These are phyloP conservation scores for Kwoniella sp. DNA, from an alignment of 768 basidiomycete genomes.

Conservation along the genomic window DNA sequence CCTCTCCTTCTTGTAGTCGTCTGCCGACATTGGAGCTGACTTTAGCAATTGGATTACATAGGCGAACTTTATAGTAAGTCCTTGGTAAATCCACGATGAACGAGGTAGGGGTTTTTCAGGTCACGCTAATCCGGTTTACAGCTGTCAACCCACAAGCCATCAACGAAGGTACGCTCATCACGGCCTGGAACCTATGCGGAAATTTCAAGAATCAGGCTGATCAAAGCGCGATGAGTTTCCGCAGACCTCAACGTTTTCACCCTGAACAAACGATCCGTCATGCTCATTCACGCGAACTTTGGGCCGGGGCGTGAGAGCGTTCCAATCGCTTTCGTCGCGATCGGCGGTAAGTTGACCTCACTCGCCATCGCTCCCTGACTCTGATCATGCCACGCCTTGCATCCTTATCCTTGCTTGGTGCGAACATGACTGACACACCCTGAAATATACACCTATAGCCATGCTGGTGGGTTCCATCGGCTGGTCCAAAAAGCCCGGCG, in stretches of 20 bases:
- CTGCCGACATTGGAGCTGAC: too few species aligned
- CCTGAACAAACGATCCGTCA: constrained; percentile 53
- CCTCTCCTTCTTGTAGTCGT: too few species aligned
- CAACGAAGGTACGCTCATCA: constrained; percentile 65
- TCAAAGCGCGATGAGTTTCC: background rate
- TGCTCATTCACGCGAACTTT: constrained; percentile 45
- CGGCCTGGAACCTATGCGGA: constrained; percentile 57
- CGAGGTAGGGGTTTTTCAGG: too few species aligned
- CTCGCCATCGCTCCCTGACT: background rate
- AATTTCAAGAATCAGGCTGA: constrained; percentile 60
- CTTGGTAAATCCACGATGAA: background rate
- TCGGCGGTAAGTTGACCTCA: constrained; percentile 62
- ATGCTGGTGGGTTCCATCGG: constrained; percentile 75
- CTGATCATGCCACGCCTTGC: too few species aligned
- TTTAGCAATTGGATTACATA: constrained; percentile 1
- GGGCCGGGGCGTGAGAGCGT: constrained; percentile 42
- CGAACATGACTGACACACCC: background rate
- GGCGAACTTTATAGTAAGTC: constrained; percentile 53
- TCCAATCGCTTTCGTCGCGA: constrained; percentile 69
- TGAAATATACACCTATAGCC: constrained; percentile 49
- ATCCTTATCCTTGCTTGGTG: background rate
- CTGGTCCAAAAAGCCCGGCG: constrained; percentile 62
- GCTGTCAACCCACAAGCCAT: constrained; percentile 77
- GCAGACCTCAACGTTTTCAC: constrained; percentile 56
- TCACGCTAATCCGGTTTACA: constrained; percentile 8